Evolutionary conservation across 139 green algal species (phyloP).

Genomic region (Volvox africanus): DNA sequence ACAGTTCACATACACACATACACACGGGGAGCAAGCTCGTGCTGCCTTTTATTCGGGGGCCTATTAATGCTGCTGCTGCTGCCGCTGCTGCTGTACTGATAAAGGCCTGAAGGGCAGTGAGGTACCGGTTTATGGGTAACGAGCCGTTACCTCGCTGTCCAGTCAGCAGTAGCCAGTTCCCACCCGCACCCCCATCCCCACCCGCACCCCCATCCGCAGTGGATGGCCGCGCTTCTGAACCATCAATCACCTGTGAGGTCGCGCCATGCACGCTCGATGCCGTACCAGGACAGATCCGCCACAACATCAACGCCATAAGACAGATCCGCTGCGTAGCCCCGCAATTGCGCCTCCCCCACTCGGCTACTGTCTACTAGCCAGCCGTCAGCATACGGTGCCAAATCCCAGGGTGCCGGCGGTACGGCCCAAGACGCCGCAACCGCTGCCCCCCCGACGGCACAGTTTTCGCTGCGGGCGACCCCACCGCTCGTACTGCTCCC

Average conservation of each 20-base stretch:
- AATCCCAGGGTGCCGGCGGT: neutral
- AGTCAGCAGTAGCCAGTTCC: neutral
- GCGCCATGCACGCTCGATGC: neutral
- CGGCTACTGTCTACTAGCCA: neutral
- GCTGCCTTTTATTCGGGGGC: no score
- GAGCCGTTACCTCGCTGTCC: neutral
- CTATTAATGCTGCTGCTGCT: no score
- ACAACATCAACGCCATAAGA: neutral
- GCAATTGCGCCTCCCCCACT: conserved; percentile 7
- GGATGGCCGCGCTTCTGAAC: neutral
- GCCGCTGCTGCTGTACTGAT: no score
- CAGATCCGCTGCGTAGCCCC: neutral
- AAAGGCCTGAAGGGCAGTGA: neutral
- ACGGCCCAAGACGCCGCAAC: neutral
- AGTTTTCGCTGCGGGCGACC: neutral
- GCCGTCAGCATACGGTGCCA: neutral
- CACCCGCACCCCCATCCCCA: neutral
- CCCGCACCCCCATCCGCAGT: no score
- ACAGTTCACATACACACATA: no score
- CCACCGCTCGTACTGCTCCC: neutral
- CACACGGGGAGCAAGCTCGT: neutral
- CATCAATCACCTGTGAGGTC: neutral
- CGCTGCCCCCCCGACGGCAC: neutral
- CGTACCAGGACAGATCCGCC: neutral
- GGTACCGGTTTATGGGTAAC: neutral